Base-by-base conservation (phyloP, 2,329 filamentous ascomycete species). In the Aphanoascus verrucosus region DNA sequence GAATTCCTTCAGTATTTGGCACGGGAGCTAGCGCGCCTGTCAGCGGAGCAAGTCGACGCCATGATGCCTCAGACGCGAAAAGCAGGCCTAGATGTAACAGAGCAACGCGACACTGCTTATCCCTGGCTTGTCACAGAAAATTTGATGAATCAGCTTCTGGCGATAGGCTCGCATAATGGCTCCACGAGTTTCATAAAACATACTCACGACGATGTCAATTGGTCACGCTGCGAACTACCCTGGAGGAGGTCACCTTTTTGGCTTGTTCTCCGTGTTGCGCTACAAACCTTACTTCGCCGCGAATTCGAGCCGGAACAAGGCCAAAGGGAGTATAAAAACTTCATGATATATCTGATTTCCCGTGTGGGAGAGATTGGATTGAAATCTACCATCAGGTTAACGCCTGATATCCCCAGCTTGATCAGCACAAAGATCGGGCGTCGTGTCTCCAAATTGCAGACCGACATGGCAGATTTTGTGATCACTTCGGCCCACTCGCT, bases 191-290 rank as follows among this genome's bases (percentile, higher is more conserved):
- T 81, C 20, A 65, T 58, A 41, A 82, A 82, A 56, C 66, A 74
- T 42, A 76, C 74, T 0, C 71, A 75, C 1, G 77, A 81, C 41
- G 77, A 81, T 5, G 69, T 79, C 1, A 56, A 76, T 2, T 79
- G 68, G 64, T 11, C 12, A 20, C 11, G 31, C 8, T 40, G 20
- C 37, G 56, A 60, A 1, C 52, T 59, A 53, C 74, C 74, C 0
- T 81, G 77, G 78, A 65, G 72, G 17, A 63, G 74, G 40, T 81
- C 78, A 6, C 68, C 77, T 0, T 50, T 74, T 0, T 82, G 77
- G 77, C 65, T 82, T 0, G 65, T 80, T 0, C 53, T 81, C 3
- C 73, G 77, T 0, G 77, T 80, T 1, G 62, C 70, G 0, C 56
- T 80, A 1, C 77, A 82, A 32, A 40, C 15, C 12, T 9, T 59